Conservation (phyloP, 2,329 filamentous ascomycete species). For the Aureobasidium sp. region DNA sequence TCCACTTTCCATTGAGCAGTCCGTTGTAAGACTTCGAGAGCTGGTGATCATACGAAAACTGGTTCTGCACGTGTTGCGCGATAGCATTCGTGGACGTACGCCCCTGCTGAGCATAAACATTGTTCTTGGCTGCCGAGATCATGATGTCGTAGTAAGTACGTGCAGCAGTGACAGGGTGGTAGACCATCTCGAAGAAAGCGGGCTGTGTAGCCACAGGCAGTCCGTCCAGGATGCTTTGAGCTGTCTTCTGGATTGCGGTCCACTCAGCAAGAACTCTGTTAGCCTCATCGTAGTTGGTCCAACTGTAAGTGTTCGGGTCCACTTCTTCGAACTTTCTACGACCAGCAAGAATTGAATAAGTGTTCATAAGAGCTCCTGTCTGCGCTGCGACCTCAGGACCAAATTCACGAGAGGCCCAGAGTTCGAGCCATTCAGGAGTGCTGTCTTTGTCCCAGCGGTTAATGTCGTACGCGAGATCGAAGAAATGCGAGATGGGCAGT, state of each 20-base stretch:
- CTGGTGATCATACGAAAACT: constrained; percentile 52
- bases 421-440: constrained; percentile 49
- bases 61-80: constrained; percentile 45
- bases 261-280: constrained; percentile 52
- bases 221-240: constrained; percentile 50
- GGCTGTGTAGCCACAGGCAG: constrained; percentile 46
- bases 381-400: constrained; percentile 40
- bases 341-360: constrained; percentile 51
- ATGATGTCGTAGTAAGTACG: constrained; percentile 50
- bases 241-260: constrained; percentile 45
- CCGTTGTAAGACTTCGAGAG: constrained; percentile 52
- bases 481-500: constrained; percentile 59
- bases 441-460: constrained; percentile 50
- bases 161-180: constrained; percentile 54
- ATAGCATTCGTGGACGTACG: constrained; percentile 51
- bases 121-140: constrained; percentile 46
- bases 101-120: constrained; percentile 49
- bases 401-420: constrained; percentile 55
- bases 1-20: constrained; percentile 56
- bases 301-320: constrained; percentile 51
- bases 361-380: constrained; percentile 47
- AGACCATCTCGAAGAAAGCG: constrained; percentile 57
- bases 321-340: constrained; percentile 58
- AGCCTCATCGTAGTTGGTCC: constrained; percentile 59
- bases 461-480: constrained; percentile 62